These are phyloP conservation scores for Mortierella claussenii DNA, from an alignment of 192 early-diverging fungal genomes.

Conservation along the genomic window DNA sequence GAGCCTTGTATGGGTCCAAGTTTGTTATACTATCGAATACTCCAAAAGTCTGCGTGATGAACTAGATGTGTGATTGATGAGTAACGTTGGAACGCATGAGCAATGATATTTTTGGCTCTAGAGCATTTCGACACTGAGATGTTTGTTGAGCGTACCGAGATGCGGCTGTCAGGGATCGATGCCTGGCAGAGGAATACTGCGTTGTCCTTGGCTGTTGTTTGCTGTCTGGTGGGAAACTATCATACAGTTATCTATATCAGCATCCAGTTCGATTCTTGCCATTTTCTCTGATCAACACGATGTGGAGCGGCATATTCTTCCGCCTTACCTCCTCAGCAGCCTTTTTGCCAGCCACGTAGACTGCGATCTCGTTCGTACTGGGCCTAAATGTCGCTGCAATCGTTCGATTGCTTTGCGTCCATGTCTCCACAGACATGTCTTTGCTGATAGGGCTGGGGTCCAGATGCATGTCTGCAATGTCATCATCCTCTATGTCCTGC, in stretches of 20 bases:
- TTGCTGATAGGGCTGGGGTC: slow-evolving; percentile 44
- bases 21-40: slow-evolving; percentile 25
- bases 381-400: slow-evolving; percentile 32
- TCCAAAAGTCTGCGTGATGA: slow-evolving; percentile 30
- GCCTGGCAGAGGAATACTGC: slow-evolving; percentile 40
- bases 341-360: slow-evolving; percentile 49
- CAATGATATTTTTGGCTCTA: too few relatives aligned
- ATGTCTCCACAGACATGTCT: slow-evolving; percentile 16
- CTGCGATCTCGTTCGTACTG: slow-evolving; percentile 43
- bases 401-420: slow-evolving; percentile 33
- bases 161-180: slow-evolving; percentile 34
- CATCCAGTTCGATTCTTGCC: background rate
- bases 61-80: too few relatives aligned
- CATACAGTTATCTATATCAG: background rate
- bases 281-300: background rate
- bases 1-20: slow-evolving; percentile 18
- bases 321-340: slow-evolving; percentile 42
- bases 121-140: too few relatives aligned
- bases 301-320: background rate
- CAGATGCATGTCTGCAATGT: slow-evolving; percentile 17
- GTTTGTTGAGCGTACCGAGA: slow-evolving; percentile 49
- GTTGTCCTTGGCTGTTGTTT: slow-evolving; percentile 18
- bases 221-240: slow-evolving; percentile 41
- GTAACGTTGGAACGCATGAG: too few relatives aligned
- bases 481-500: slow-evolving; percentile 12